Conservation (phyloP, 352 stramenopile species). For the Elongisporangium senticosum region DNA sequence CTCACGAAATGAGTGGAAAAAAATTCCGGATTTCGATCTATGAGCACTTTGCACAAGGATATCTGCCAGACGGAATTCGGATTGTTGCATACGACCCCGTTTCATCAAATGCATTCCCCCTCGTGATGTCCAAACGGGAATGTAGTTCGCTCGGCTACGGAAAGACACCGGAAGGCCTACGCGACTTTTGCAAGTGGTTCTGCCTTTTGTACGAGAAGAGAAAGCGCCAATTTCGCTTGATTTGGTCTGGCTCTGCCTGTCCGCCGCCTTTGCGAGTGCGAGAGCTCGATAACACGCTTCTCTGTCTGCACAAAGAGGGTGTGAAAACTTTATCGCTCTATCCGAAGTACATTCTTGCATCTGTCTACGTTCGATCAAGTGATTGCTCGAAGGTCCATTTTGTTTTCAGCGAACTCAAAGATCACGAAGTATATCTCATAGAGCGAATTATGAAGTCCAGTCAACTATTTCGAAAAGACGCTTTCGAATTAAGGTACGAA, state of each 20-base stretch:
- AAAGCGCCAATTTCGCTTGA: constrained; percentile 36
- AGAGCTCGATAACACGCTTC: constrained; percentile 38
- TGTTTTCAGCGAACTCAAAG: constrained; percentile 19
- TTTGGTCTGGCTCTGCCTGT: constrained; percentile 53
- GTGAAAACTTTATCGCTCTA: constrained; percentile 14
- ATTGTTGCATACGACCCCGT: constrained; percentile 48
- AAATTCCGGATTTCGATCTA: constrained; percentile 40
- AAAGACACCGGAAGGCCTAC: constrained; percentile 28
- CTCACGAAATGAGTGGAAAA: constrained; percentile 36
- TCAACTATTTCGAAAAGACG: constrained; percentile 15
- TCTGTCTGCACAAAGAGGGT: constrained; percentile 62
- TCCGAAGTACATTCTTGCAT: constrained; percentile 18
- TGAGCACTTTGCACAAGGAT: constrained; percentile 31
- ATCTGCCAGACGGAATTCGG: constrained; percentile 40
- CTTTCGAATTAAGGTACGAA: constrained; percentile 19
- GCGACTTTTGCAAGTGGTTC: constrained; percentile 52
- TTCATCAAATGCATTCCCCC: constrained; percentile 25
- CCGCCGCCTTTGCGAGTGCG: constrained; percentile 43
- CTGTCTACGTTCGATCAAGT: constrained; percentile 32
- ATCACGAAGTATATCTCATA: constrained; percentile 11
- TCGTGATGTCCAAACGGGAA: constrained; percentile 35
- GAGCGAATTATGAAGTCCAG: constrained; percentile 17
- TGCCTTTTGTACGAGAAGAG: constrained; percentile 55
- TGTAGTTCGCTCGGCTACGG: constrained; percentile 49
- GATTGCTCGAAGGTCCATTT: constrained; percentile 29